These are phyloP conservation scores for Corymbia maculata DNA, from an alignment of 345 rosid species.

Conservation along the genomic window DNA sequence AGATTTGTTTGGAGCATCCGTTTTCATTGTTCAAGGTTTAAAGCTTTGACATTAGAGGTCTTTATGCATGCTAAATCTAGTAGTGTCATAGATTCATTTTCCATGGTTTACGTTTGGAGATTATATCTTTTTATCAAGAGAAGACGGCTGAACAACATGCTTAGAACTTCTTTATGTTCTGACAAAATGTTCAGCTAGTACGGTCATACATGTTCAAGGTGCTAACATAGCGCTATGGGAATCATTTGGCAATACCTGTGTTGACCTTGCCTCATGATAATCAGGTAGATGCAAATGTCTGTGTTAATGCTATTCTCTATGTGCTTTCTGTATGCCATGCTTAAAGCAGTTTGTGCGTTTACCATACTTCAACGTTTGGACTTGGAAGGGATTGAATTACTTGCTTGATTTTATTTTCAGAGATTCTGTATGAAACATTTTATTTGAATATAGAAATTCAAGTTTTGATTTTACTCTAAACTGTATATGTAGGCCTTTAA, in stretches of 20 bases:
- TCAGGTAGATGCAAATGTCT: neutral
- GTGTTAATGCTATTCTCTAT: neutral
- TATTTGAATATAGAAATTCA: neutral
- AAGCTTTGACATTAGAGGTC: neutral
- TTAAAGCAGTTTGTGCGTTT: neutral
- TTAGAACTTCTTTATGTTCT: neutral
- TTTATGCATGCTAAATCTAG: neutral
- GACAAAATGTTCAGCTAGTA: neutral
- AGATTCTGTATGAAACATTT: neutral
- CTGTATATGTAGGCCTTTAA: conserved; percentile 51
- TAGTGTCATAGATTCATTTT: neutral
- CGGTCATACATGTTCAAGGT: neutral
- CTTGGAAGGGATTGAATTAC: neutral
- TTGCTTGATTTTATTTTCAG: neutral
- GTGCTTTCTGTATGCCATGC: neutral
- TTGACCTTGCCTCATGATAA: neutral
- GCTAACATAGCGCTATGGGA: neutral
- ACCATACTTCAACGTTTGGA: neutral
- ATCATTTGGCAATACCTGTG: neutral
- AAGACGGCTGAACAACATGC: neutral
- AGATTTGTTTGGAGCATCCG: neutral
- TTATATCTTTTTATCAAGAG: neutral
- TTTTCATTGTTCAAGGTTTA: neutral
- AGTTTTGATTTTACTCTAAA: neutral
- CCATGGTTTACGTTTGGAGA: neutral